Conservation (phyloP, 805 yeast genomes). For the Brettanomyces anomalus region DNA sequence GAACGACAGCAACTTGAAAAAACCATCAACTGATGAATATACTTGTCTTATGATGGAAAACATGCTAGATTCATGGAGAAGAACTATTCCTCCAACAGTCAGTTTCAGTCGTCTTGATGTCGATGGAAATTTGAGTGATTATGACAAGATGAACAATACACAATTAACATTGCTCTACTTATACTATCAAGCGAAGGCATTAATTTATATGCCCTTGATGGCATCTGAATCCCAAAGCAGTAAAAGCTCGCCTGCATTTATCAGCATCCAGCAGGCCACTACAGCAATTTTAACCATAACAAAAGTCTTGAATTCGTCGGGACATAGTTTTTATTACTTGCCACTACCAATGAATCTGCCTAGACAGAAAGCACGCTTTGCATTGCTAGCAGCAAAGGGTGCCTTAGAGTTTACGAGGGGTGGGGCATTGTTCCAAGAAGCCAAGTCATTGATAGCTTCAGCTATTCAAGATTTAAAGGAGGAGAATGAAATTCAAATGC, state of each 20-base stretch:
- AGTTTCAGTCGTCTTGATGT: slow-evolving; percentile 52
- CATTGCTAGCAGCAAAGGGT: slow-evolving; percentile 62
- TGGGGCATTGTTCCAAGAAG: slow-evolving; percentile 69
- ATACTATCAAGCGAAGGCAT: slow-evolving; percentile 53
- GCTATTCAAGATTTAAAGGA: slow-evolving; percentile 40
- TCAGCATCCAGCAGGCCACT: slow-evolving; percentile 61
- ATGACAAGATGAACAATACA: slow-evolving; percentile 29
- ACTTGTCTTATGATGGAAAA: slow-evolving; percentile 40
- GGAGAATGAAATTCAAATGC: slow-evolving; percentile 43
- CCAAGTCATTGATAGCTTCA: slow-evolving; percentile 45
- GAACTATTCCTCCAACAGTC: slow-evolving; percentile 53
- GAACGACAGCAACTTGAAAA: slow-evolving; percentile 28
- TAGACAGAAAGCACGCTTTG: slow-evolving; percentile 53
- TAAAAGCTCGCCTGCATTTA: slow-evolving; percentile 45
- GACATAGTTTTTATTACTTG: slow-evolving; percentile 32
- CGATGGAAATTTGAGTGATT: slow-evolving; percentile 32
- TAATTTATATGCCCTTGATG: slow-evolving; percentile 57
- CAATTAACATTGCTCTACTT: slow-evolving; percentile 46
- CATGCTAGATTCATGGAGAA: slow-evolving; percentile 70
- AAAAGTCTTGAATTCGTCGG: slow-evolving; percentile 30
- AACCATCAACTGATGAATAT: slow-evolving; percentile 23
- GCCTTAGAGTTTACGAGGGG: slow-evolving; percentile 76
- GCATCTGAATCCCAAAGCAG: slow-evolving; percentile 33
- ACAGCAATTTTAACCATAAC: slow-evolving; percentile 48
- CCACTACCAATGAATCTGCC: slow-evolving; percentile 60